phyloP scores from a whole-genome alignment of 495 filamentous ascomycete species.

The Neurospora sp. region DNA sequence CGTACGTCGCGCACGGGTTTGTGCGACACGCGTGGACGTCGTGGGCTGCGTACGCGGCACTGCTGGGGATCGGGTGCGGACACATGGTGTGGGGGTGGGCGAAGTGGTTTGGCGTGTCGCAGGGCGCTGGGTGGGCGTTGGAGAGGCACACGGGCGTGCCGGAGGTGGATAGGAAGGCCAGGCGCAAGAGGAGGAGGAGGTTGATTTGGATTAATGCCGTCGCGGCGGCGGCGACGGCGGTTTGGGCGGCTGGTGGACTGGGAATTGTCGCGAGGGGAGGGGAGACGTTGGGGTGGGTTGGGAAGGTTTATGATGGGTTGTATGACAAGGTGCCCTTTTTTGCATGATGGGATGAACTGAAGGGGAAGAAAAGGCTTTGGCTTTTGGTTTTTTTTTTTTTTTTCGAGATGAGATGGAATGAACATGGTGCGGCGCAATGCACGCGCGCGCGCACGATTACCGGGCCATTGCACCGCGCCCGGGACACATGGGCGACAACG shows the following conservation, averaged over 20 bases:
- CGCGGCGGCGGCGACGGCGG: conserved; percentile 41
- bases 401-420: neutral
- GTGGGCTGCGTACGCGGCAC: conserved; percentile 52
- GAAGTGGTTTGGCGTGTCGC: conserved; percentile 54
- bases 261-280: conserved; percentile 71
- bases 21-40: conserved; percentile 53
- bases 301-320: conserved; percentile 59
- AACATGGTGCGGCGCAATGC: neutral
- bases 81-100: conserved; percentile 80
- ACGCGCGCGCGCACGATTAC: neutral
- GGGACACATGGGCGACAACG: neutral
- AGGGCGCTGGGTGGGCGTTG: conserved; percentile 24
- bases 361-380: neutral
- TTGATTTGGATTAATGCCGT: conserved; percentile 61
- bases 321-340: conserved; percentile 27
- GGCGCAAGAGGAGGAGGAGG: conserved; percentile 44
- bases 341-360: neutral
- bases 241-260: conserved; percentile 76
- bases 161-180: conserved; percentile 23
- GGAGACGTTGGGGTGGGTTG: conserved; percentile 62
- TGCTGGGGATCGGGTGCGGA: conserved; percentile 60
- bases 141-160: conserved; percentile 18
- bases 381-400: neutral
- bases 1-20: conserved; percentile 81
- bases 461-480: neutral